Evolutionary conservation across 495 filamentous ascomycete species (phyloP).

Genomic region (Trypethelium eluteriae): DNA sequence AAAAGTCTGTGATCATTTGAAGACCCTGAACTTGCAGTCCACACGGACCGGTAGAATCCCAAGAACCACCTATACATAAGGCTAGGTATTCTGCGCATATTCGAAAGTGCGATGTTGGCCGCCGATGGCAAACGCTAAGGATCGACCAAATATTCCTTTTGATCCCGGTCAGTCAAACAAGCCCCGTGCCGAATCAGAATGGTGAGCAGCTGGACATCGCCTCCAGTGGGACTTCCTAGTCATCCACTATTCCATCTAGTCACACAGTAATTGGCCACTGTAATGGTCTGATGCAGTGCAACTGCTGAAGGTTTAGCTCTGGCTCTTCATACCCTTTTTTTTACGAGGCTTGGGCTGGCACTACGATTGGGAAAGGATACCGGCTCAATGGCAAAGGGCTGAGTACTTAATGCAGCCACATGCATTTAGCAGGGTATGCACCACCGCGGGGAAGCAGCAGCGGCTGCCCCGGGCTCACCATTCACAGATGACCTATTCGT

Average conservation of each 20-base stretch:
- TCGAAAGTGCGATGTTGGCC: no score
- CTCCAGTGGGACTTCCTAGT: no score
- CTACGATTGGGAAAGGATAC: neutral
- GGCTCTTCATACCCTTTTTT: neutral
- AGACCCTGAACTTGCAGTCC: no score
- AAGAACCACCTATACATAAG: neutral
- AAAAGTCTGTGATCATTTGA: no score
- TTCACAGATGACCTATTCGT: neutral
- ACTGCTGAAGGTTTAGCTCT: neutral
- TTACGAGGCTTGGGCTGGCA: neutral
- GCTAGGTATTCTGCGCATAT: no score
- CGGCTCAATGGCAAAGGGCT: slow-evolving; percentile 5
- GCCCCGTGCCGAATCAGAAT: neutral
- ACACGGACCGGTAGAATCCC: no score
- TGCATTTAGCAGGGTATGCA: neutral
- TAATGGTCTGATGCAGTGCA: neutral
- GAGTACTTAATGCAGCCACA: neutral
- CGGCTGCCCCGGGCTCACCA: neutral
- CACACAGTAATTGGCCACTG: no score
- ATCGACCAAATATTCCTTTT: neutral
- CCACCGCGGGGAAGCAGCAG: slow-evolving; percentile 5
- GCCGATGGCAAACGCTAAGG: neutral
- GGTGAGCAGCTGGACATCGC: no score
- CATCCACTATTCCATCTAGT: no score
- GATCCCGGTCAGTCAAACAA: neutral